Percentiles rank a stretch among this genome's conserved stretches.
phyloP scores from a whole-genome alignment of 1,139 yeast species.

The Blastobotrys malaysiensis region DNA sequence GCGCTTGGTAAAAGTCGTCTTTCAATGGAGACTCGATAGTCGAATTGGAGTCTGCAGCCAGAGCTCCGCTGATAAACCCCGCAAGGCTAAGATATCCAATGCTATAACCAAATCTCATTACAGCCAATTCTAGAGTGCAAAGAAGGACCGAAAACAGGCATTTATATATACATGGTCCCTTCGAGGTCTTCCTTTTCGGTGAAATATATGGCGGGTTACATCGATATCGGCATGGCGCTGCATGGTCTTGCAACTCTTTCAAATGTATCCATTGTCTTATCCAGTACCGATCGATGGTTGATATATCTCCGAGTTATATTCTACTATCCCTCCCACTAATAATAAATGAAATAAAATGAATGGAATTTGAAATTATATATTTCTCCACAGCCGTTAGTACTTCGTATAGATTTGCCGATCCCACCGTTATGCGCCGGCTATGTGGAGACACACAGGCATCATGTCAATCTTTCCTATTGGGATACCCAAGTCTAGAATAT shows the following conservation, averaged over 20 bases:
- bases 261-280: no score
- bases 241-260: no score
- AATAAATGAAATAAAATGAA: no score
- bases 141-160: no score
- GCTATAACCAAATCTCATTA: neutral
- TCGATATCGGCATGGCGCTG: no score
- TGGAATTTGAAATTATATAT: no score
- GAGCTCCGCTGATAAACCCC: neutral
- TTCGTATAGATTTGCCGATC: neutral
- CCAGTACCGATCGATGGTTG: no score
- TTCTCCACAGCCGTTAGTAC: no score
- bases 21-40: slow-evolving; percentile 3
- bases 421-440: neutral
- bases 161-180: neutral
- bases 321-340: no score
- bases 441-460: neutral
- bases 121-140: neutral
- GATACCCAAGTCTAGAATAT: no score
- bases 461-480: neutral
- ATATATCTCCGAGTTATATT: no score
- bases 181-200: neutral
- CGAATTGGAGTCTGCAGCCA: neutral
- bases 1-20: slow-evolving; percentile 21
- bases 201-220: no score
- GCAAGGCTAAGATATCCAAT: neutral